These are phyloP conservation scores for Phytophthora nicotianae DNA, from an alignment of 352 stramenopile genomes.

Conservation along the genomic window DNA sequence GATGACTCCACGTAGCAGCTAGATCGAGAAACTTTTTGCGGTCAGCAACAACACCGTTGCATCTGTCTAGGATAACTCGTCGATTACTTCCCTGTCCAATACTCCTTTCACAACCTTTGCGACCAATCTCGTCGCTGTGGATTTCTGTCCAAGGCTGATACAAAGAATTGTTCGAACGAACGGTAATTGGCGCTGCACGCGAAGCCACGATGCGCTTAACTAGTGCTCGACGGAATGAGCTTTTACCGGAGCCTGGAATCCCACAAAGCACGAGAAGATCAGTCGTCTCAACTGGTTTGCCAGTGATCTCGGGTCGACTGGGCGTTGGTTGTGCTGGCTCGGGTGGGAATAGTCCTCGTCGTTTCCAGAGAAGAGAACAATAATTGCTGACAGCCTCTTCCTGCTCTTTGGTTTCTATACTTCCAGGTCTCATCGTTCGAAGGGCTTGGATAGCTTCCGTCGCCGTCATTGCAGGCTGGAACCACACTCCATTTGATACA, in stretches of 20 bases:
- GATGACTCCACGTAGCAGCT: slow-evolving; percentile 51
- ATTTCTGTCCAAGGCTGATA: slow-evolving; percentile 47
- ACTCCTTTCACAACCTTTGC: slow-evolving; percentile 32
- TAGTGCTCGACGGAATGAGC: slow-evolving; percentile 58
- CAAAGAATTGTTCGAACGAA: slow-evolving; percentile 9
- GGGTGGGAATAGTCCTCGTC: slow-evolving; percentile 39
- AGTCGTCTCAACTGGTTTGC: slow-evolving; percentile 33
- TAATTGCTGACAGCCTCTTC: slow-evolving; percentile 51
- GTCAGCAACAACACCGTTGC: slow-evolving; percentile 55
- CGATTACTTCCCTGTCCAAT: slow-evolving; percentile 36
- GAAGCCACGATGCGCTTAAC: slow-evolving; percentile 39
- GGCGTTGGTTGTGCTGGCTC: slow-evolving; percentile 32
- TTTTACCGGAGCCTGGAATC: slow-evolving; percentile 62
- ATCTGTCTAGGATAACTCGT: slow-evolving; percentile 60
- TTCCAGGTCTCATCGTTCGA: slow-evolving; percentile 52
- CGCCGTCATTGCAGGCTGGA: slow-evolving; percentile 51
- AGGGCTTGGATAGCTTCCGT: slow-evolving; percentile 48
- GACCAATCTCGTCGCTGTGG: slow-evolving; percentile 58
- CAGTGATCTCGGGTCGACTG: slow-evolving; percentile 42
- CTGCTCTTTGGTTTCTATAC: slow-evolving; percentile 63
- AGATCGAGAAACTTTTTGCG: slow-evolving; percentile 49
- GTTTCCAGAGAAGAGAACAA: slow-evolving; percentile 66
- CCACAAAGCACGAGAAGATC: slow-evolving; percentile 68
- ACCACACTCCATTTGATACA: slow-evolving; percentile 16
- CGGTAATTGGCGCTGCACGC: not conserved